Evolutionary conservation across 2,329 filamentous ascomycete species (phyloP).

Genomic region (Periconia sp.): DNA sequence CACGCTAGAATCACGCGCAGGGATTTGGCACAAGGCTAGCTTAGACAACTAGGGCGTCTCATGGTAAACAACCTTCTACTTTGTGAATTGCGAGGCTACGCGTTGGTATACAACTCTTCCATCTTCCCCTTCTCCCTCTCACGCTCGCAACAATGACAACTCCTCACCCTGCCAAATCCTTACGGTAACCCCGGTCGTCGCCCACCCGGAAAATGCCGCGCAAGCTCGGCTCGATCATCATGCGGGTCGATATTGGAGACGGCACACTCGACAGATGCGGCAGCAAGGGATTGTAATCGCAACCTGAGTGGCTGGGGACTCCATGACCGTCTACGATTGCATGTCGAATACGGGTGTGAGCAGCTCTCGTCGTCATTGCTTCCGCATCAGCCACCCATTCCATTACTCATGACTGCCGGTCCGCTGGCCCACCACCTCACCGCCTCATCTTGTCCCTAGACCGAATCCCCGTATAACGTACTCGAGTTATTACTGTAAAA

Average conservation of each 20-base stretch:
- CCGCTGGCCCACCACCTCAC: background rate
- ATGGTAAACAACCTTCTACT: too few species aligned
- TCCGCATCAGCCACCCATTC: background rate
- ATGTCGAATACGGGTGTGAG: slow-evolving; percentile 13
- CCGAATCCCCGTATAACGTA: background rate
- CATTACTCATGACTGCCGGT: background rate
- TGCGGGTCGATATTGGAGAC: slow-evolving; percentile 39
- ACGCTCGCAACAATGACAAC: background rate
- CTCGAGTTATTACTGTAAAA: too few species aligned
- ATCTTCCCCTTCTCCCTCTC: background rate
- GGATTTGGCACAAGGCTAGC: slow-evolving; percentile 1
- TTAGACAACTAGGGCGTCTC: too few species aligned
- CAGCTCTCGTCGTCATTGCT: slow-evolving; percentile 2
- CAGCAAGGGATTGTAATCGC: slow-evolving; percentile 24
- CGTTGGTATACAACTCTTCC: too few species aligned
- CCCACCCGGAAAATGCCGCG: background rate
- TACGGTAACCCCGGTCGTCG: background rate
- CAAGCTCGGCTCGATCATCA: background rate
- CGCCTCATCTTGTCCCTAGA: background rate
- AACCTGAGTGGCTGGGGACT: slow-evolving; percentile 15
- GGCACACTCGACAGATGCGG: slow-evolving; percentile 34
- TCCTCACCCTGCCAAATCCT: background rate
- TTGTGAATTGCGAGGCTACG: too few species aligned
- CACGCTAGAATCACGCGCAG: slow-evolving; percentile 7
- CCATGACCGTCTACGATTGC: slow-evolving; percentile 15